These are phyloP conservation scores for Neurospora sp. DNA, from an alignment of 495 filamentous ascomycete species.

Conservation along the genomic window DNA sequence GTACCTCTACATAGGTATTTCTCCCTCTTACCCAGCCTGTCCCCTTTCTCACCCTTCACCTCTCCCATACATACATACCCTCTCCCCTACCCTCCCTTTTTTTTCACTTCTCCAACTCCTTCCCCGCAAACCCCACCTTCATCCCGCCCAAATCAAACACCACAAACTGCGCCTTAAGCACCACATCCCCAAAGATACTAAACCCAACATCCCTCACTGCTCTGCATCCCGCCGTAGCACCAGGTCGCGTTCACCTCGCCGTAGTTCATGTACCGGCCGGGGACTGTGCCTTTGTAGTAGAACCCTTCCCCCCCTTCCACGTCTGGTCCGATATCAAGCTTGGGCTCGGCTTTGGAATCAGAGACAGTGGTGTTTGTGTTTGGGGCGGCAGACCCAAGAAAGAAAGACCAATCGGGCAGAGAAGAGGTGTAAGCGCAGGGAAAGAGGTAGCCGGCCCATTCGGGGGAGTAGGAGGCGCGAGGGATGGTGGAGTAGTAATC, in stretches of 20 bases:
- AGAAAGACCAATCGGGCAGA: conserved; percentile 12
- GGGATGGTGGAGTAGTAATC: conserved; percentile 51
- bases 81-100: no score
- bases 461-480: conserved; percentile 46
- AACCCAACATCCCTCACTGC: conserved; percentile 49
- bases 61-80: no score
- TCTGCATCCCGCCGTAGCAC: conserved; percentile 57
- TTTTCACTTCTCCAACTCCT: conserved; percentile 9
- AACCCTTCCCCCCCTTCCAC: conserved; percentile 29
- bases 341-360: neutral
- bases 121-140: conserved; percentile 46
- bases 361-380: neutral
- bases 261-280: conserved; percentile 40
- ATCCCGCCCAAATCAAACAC: conserved; percentile 48
- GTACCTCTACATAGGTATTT: no score
- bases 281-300: conserved; percentile 9
- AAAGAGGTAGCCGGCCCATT: conserved; percentile 12
- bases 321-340: neutral
- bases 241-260: conserved; percentile 24
- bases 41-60: no score
- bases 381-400: neutral
- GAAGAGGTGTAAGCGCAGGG: neutral
- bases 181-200: conserved; percentile 63
- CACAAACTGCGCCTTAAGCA: conserved; percentile 64
- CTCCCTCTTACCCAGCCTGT: no score